Conservation (phyloP, 106 monocot species). For the Allium fistulosum region DNA sequence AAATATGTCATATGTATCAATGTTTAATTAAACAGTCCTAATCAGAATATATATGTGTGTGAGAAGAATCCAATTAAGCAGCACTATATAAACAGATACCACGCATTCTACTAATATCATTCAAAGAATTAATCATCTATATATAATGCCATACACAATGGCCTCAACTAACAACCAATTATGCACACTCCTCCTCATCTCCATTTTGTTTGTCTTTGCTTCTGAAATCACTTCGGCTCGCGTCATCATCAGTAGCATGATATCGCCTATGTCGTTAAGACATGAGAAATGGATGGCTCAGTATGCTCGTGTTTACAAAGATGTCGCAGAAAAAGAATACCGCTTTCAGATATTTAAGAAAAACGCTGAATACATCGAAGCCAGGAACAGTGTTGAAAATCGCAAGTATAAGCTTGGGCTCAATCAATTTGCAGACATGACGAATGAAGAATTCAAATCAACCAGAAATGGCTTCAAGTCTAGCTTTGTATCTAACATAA, state of each 20-base stretch:
- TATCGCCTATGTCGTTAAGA: not conserved
- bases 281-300: slow-evolving; percentile 14
- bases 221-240: not conserved
- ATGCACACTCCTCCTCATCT: not conserved
- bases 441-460: slow-evolving; percentile 4
- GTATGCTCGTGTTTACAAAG: not conserved
- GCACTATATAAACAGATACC: too few species aligned
- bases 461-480: not conserved
- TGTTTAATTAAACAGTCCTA: too few species aligned
- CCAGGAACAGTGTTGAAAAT: not conserved
- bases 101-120: too few species aligned
- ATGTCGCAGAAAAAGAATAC: slow-evolving; percentile 3
- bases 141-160: not conserved
- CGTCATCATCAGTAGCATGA: not conserved
- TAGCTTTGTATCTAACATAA: not conserved
- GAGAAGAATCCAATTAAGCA: too few species aligned
- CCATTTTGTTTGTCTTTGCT: not conserved
- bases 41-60: too few species aligned
- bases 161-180: not conserved
- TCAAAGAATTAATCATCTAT: too few species aligned
- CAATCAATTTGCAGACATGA: slow-evolving; percentile 8
- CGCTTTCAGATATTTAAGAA: slow-evolving; percentile 6
- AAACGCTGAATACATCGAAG: slow-evolving; percentile 6
- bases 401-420: slow-evolving; percentile 10
- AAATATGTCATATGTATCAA: too few species aligned